Conservation (phyloP, 2,329 filamentous ascomycete genomes). For the Balansia obtecta region DNA sequence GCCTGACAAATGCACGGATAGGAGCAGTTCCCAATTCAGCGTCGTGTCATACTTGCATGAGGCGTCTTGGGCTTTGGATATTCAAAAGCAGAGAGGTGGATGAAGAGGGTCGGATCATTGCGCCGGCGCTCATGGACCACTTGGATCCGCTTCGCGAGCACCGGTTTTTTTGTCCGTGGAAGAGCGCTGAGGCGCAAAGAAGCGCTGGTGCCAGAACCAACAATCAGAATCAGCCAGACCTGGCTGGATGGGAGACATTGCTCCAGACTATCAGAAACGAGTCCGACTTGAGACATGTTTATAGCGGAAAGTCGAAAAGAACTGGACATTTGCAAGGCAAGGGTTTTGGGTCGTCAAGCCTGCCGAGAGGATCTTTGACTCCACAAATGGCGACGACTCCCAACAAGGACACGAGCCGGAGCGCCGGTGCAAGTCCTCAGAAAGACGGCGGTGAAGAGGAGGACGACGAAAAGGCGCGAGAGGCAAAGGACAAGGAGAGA, state of each 20-base stretch:
- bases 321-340: conserved; percentile 7
- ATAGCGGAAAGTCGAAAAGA: conserved; percentile 19
- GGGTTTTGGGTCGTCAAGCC: conserved; percentile 1
- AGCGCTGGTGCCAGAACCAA: conserved; percentile 19
- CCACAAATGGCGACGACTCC: conserved; percentile 8
- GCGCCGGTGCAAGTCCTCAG: conserved; percentile 4
- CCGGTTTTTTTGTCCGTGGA: conserved; percentile 76
- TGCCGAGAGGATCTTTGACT: conserved; percentile 6
- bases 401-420: not conserved
- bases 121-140: conserved; percentile 49
- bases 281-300: conserved; percentile 34
- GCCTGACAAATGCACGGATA: conserved; percentile 40
- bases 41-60: conserved; percentile 74
- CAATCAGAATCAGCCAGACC: conserved; percentile 21
- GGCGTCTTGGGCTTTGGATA: conserved; percentile 86
- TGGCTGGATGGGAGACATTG: conserved; percentile 43
- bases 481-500: conserved; percentile 56
- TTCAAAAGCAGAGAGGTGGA: conserved; percentile 66
- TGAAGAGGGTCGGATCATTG: conserved; percentile 36
- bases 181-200: conserved; percentile 50
- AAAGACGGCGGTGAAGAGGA: conserved; percentile 19
- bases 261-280: conserved; percentile 45
- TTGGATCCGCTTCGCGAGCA: conserved; percentile 62
- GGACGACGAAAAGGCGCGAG: conserved; percentile 33
- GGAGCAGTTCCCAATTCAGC: conserved; percentile 58